Evolutionary conservation across 805 yeast genomes (phyloP), one percentile per base, ranked within the genome.

Genomic region (Saccharomyces eubayanus): DNA sequence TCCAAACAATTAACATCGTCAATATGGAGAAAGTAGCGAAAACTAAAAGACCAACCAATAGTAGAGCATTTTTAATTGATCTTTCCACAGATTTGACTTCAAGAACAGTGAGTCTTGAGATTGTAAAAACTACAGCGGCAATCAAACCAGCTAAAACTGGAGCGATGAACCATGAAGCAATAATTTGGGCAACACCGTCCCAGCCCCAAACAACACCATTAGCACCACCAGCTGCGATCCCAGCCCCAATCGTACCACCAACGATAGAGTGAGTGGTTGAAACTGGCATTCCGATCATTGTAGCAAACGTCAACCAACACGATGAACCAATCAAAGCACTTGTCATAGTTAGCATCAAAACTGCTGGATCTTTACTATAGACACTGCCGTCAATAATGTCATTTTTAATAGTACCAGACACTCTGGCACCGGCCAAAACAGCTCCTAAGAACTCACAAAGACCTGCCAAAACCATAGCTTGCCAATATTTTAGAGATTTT

Each of bases 161-260:
- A 5, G 92, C 90, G 71, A 85, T 81, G 63, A 83, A 82, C 91
- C 91, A 86, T 11, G 90, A 82, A 2, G 92, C 91, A 56, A 82
- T 80, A 57, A 85, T 85, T 68, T 83, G 84, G 0, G 87, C 62
- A 55, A 86, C 84, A 29, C 91, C 89, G 14, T 60, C 51, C 92
- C 91, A 86, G 28, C 89, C 90, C 92, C 92, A 86, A 52, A 66
- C 72, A 51, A 85, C 78, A 56, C 80, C 74, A 6, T 70, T 64
- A 47, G 80, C 81, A 54, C 89, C 89, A 59, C 76, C 79, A 41
- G 89, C 82, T 46, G 90, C 92, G 61, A 86, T 78, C 57, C 88
- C 85, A 8, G 86, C 78, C 59, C 92, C 92, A 55, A 85, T 83
- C 45, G 83, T 77, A 46, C 82, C 90, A 62, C 91, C 91, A 50